phyloP scores from a whole-genome alignment of 2,329 filamentous ascomycete species.

The Helotiales sp. region DNA sequence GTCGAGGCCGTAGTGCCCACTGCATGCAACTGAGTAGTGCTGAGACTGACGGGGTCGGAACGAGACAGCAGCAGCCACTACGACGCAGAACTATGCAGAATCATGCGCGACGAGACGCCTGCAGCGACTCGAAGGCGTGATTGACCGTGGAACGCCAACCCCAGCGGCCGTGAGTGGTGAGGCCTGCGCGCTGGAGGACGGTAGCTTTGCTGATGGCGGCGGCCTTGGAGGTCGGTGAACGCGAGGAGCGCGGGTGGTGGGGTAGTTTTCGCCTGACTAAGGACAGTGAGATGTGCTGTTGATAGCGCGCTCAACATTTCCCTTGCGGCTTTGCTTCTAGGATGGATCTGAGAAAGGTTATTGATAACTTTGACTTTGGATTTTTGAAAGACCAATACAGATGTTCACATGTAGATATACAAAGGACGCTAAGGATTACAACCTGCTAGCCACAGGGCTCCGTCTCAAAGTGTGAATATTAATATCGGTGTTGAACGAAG shows the following conservation, averaged over 20 bases:
- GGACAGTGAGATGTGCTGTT: background rate
- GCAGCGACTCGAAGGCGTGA: background rate
- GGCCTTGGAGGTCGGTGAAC: background rate
- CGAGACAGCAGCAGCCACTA: background rate
- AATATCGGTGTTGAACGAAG: no score
- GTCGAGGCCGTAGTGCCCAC: background rate
- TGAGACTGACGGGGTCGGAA: background rate
- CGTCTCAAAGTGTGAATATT: no score
- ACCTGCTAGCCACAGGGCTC: no score
- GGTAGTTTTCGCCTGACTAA: background rate
- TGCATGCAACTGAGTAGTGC: background rate
- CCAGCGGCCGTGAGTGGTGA: background rate
- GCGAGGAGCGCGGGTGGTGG: background rate
- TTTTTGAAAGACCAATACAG: no score
- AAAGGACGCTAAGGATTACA: no score
- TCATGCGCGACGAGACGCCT: background rate
- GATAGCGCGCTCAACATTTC: background rate
- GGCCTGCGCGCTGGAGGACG: background rate
- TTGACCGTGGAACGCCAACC: background rate
- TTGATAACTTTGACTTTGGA: no score
- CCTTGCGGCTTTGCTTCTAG: background rate
- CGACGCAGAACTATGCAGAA: no score
- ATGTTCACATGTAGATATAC: no score
- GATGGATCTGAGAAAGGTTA: background rate
- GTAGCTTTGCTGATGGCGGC: background rate